Percentiles rank a stretch among this genome's conserved stretches.
Conservation (phyloP, 2,329 filamentous ascomycete species). For the Fusarium brevicatenulatum region DNA sequence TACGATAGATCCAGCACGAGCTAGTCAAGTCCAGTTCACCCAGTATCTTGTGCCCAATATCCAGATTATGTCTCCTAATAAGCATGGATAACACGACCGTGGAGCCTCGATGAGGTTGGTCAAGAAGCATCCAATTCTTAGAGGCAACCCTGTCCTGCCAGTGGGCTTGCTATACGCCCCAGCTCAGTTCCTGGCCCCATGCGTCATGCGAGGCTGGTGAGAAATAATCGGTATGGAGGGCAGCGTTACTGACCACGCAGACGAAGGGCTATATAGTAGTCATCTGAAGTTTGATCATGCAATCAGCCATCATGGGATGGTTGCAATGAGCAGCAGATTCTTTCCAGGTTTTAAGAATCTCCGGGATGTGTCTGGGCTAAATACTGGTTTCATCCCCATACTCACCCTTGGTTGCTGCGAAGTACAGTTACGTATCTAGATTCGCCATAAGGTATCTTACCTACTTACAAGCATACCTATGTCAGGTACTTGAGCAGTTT, state of each 20-base stretch:
- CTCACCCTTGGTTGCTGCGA: not conserved
- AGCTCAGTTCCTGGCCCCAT: not conserved
- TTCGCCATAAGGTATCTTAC: not conserved
- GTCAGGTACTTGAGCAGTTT: not conserved
- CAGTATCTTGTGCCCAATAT: not conserved
- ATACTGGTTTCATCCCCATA: not conserved
- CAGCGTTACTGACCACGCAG: not conserved
- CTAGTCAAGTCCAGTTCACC: not conserved
- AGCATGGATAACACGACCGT: not conserved
- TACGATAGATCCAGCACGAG: not conserved
- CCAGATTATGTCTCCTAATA: not conserved
- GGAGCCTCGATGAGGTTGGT: not conserved
- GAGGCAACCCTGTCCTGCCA: not conserved
- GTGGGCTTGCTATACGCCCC: not conserved
- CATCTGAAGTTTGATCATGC: not conserved
- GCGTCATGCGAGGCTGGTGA: not conserved
- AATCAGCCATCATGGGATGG: not conserved
- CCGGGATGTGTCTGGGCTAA: not conserved
- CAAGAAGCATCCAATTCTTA: not conserved
- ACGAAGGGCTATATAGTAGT: not conserved
- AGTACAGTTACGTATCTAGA: not conserved
- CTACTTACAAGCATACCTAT: not conserved
- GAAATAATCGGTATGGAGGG: not conserved
- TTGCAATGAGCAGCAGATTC: conserved; percentile 18
- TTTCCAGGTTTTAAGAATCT: conserved; percentile 18